A percentile compares a stretch with the other conserved stretches of the same genome.
These are phyloP conservation scores for Penicillium samsonianum DNA, from an alignment of 495 filamentous ascomycete species.

Conservation along the genomic window DNA sequence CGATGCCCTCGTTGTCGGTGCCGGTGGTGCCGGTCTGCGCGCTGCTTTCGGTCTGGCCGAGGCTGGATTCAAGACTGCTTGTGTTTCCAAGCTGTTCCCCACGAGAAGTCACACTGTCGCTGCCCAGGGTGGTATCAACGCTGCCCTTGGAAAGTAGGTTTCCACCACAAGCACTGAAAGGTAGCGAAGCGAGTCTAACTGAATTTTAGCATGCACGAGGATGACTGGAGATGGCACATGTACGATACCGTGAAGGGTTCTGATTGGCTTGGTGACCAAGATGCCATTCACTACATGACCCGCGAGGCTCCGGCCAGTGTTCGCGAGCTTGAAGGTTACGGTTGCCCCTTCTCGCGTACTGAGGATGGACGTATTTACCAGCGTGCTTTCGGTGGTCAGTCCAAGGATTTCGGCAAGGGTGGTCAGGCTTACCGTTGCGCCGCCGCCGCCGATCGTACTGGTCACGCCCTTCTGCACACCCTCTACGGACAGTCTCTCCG, in stretches of 20 bases:
- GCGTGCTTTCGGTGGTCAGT: slow-evolving; percentile 96
- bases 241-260: slow-evolving; percentile 99
- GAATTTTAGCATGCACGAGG: slow-evolving; percentile 67
- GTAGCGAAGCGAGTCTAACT: slow-evolving; percentile 19
- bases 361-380: slow-evolving; percentile 98
- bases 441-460: slow-evolving; percentile 92
- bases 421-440: slow-evolving; percentile 97
- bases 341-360: slow-evolving; percentile 95
- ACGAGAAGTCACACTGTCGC: slow-evolving; percentile 95
- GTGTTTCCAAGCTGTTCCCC: slow-evolving; percentile 97
- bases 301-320: slow-evolving; percentile 89
- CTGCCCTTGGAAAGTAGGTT: slow-evolving; percentile 82
- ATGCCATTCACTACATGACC: slow-evolving; percentile 99
- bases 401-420: slow-evolving; percentile 90
- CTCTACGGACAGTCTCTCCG: slow-evolving; percentile 96
- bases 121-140: slow-evolving; percentile 81
- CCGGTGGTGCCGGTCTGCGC: slow-evolving; percentile 89
- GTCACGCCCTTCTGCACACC: slow-evolving; percentile 94
- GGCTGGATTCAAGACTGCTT: slow-evolving; percentile 97
- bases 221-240: slow-evolving; percentile 99
- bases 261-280: slow-evolving; percentile 98
- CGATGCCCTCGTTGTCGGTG: slow-evolving; percentile 91
- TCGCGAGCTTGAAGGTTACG: slow-evolving; percentile 95
- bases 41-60: slow-evolving; percentile 96
- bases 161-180: not conserved